A percentile compares a stretch with the other conserved stretches of the same genome.
Evolutionary conservation across 208 protist genomes (phyloP).

Genomic region (Wallacemonas sp.): DNA sequence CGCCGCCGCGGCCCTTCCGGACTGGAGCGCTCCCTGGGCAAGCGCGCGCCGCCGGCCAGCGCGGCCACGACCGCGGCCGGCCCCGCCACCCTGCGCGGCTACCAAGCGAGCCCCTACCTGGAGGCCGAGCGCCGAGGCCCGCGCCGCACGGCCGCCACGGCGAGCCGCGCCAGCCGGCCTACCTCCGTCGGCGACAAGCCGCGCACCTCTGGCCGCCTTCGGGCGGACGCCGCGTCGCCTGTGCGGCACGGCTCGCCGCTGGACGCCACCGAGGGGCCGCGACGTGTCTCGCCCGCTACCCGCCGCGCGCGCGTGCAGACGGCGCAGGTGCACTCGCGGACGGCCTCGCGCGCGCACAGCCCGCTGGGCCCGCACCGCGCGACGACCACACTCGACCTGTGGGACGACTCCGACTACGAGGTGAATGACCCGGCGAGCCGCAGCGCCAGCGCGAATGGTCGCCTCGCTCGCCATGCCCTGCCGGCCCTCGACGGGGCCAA

Average conservation of each 20-base stretch:
- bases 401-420: background rate
- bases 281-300: background rate
- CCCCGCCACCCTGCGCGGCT: background rate
- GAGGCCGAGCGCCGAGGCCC: background rate
- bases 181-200: constrained; percentile 7
- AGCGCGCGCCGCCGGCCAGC: background rate
- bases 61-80: background rate
- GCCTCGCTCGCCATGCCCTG: too few species aligned
- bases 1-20: background rate
- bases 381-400: background rate
- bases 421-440: too few species aligned
- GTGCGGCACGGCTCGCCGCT: background rate
- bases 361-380: background rate
- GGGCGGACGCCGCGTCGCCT: background rate
- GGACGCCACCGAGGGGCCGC: background rate
- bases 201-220: background rate
- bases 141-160: background rate
- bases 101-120: background rate
- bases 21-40: background rate
- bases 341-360: background rate
- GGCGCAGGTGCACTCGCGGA: background rate
- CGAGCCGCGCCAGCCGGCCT: background rate
- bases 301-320: background rate
- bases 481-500: too few species aligned
- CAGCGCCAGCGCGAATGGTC: too few species aligned